A percentile compares a stretch with the other conserved stretches of the same genome.
Evolutionary conservation across 352 stramenopile genomes (phyloP).

Genomic region (Phytophthora pseudosyringae): DNA sequence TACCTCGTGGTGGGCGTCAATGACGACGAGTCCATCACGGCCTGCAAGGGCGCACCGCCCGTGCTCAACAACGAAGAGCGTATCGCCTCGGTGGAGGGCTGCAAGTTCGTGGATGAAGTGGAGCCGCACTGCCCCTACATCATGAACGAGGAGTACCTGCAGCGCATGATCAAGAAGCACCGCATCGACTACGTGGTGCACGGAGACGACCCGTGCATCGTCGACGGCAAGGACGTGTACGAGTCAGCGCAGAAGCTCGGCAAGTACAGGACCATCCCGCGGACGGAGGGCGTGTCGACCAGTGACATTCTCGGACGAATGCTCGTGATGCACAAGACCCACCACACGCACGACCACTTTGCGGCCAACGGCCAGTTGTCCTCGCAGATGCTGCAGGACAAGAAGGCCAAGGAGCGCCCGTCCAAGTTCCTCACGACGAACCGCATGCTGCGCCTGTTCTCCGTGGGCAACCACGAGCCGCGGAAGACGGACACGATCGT

Average conservation of each 20-base stretch:
- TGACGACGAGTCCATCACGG: conserved; percentile 96
- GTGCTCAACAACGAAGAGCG: conserved; percentile 98
- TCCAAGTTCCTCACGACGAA: conserved; percentile 97
- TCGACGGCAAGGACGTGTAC: conserved; percentile 99
- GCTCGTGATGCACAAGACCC: conserved; percentile 96
- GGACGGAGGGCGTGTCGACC: conserved; percentile 97
- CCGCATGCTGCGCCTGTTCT: conserved; percentile 94
- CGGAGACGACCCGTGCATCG: conserved; percentile 99
- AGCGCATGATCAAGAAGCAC: conserved; percentile 97
- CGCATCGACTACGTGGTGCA: conserved; percentile 99
- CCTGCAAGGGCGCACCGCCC: conserved; percentile 95
- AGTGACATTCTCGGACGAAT: conserved; percentile 99
- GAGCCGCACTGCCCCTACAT: conserved; percentile 98
- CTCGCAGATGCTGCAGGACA: conserved; percentile 67
- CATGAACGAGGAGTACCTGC: conserved; percentile 98
- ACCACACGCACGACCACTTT: conserved; percentile 89
- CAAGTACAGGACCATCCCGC: conserved; percentile 97
- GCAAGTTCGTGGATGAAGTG: conserved; percentile 99
- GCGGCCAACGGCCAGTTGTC: conserved; percentile 76
- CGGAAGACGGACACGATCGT: conserved; percentile 92
- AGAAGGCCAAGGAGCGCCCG: conserved; percentile 72
- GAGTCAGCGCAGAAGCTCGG: conserved; percentile 95
- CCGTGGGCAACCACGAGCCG: conserved; percentile 89
- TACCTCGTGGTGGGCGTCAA: conserved; percentile 99
- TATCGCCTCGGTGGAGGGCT: conserved; percentile 95